phyloP scores from a whole-genome alignment of 345 rosid genomes.

The Conringia planisiliqua region DNA sequence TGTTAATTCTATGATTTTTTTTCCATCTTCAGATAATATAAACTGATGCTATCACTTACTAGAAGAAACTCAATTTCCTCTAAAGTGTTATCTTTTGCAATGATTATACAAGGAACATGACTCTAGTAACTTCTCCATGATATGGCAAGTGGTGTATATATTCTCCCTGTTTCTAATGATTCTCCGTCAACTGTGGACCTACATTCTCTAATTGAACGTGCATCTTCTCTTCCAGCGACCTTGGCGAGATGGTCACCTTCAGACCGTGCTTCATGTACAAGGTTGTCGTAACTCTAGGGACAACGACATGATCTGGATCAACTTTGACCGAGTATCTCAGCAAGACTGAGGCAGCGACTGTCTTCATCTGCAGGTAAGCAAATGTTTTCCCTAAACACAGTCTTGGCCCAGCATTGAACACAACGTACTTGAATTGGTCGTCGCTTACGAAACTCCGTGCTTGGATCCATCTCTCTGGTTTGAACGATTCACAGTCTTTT shows the following conservation, averaged over 20 bases:
- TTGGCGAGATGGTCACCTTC: conserved; percentile 23
- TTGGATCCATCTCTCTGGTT: conserved; percentile 57
- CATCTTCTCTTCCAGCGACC: not conserved
- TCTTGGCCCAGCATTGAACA: conserved; percentile 45
- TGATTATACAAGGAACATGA: not conserved
- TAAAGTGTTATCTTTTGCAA: conserved; percentile 16
- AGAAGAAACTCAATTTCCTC: not conserved
- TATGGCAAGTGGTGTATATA: not conserved
- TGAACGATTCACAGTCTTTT: conserved; percentile 40
- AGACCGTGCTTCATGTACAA: conserved; percentile 33
- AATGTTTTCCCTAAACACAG: conserved; percentile 43
- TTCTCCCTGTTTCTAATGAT: not conserved
- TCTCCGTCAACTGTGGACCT: not conserved
- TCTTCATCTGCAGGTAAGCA: conserved; percentile 47
- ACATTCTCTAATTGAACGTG: not conserved
- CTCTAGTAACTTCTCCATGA: not conserved
- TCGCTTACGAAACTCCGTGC: conserved; percentile 26
- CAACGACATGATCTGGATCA: conserved; percentile 19
- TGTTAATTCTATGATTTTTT: not conserved
- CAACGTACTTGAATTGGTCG: conserved; percentile 38
- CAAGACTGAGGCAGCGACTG: conserved; percentile 32
- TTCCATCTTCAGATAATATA: not conserved
- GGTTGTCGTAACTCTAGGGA: conserved; percentile 30
- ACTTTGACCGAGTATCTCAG: conserved; percentile 33
- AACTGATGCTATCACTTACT: not conserved